These are phyloP conservation scores for Jacaranda mimosifolia DNA, from an alignment of 257 asterid genomes.

Conservation along the genomic window DNA sequence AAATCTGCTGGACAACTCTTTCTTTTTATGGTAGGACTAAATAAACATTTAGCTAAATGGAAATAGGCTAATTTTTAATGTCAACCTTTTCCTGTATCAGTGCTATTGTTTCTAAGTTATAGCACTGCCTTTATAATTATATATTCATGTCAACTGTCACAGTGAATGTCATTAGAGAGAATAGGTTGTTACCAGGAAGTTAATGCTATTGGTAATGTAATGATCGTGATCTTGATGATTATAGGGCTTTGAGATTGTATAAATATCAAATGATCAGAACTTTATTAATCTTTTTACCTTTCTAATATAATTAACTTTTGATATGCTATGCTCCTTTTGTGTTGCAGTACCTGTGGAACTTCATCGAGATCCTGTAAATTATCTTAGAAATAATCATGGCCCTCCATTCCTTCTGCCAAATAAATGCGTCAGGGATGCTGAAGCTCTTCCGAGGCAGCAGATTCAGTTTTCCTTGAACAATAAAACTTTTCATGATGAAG, in stretches of 20 bases:
- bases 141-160: too few species aligned
- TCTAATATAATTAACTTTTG: not conserved
- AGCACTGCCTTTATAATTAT: too few species aligned
- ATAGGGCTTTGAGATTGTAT: not conserved
- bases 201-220: too few species aligned
- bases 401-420: constrained; percentile 51
- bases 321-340: constrained; percentile 28
- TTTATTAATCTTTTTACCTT: constrained; percentile 11
- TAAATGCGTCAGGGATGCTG: constrained; percentile 55
- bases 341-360: constrained; percentile 64
- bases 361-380: constrained; percentile 61
- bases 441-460: constrained; percentile 63
- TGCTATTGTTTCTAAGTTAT: not conserved
- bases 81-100: not conserved
- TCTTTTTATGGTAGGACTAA: not conserved
- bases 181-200: too few species aligned
- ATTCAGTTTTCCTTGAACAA: constrained; percentile 63
- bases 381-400: constrained; percentile 58
- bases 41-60: not conserved
- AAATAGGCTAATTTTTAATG: not conserved
- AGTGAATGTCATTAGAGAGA: too few species aligned
- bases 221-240: too few species aligned
- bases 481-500: constrained; percentile 54
- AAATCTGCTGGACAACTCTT: not conserved
- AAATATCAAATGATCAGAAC: not conserved